Base-by-base conservation (phyloP, 441 rosid species). In the Mallotus repandus region DNA sequence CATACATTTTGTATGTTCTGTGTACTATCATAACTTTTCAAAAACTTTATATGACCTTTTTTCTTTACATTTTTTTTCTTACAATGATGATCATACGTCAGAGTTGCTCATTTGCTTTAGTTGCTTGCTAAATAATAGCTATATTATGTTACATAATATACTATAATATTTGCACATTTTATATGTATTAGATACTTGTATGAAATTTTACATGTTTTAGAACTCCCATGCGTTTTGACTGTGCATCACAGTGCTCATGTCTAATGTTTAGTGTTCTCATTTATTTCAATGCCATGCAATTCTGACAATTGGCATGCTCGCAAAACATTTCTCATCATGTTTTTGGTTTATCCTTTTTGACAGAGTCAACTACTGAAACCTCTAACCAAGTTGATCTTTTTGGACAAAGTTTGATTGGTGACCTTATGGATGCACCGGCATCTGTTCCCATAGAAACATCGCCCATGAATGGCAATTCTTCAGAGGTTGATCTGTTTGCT, bases 401-500 rank as follows among this genome's bases (percentile, higher is more conserved):
- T 84, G 97, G 92, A 77, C 85, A 76, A 55, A 87, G 86, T 86
- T 86, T 91, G 83, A 83, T 89, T 73, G 97, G 88, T 57, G 94
- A 93, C 79, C 81, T 96, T 74, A 73, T 94, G 84, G 98, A 96
- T 79, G 87, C 80, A 68, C 89, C 92, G 18, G 62, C 81, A 75
- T 68, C 94, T 76, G 89, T 77, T 72, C 91, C 96, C 52, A 62
- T 82, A 21, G 86, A 88, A 76, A 70, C 81, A 68, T 73, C 89
- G 84, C 46, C 86, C 35, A 74, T 61, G 68, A 84, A 82, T 80
- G 79, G 83, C 75, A 86, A 77, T 70, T 79, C 88, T 63, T 69
- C 83, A 3, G 96, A 90, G 67, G 86, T 76, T 75, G 99, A 96
- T 82, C 91, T 96, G 75, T 96, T 96, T 86, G 98, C 96, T 72